phyloP scores from a whole-genome alignment of 2,329 filamentous ascomycete species.

The Aspergillus latus region DNA sequence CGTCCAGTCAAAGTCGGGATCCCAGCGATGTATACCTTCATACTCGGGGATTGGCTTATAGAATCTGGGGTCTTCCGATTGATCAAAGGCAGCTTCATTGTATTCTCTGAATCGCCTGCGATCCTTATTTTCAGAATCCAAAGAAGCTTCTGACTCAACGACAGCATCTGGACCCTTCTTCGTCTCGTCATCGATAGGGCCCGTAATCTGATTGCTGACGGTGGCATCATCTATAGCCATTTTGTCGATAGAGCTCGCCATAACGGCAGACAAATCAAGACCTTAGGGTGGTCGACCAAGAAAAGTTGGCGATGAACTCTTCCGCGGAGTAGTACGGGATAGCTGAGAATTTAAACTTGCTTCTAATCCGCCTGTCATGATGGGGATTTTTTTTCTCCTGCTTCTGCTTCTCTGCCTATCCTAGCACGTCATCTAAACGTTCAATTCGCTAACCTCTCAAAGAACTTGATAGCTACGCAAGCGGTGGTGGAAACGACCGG shows the following conservation, averaged over 20 bases:
- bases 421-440: conserved; percentile 21
- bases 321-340: background rate
- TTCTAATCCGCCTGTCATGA: background rate
- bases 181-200: conserved; percentile 12
- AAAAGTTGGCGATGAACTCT: background rate
- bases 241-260: conserved; percentile 11
- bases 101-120: conserved; percentile 9
- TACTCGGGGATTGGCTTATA: conserved; percentile 45
- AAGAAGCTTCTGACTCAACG: conserved; percentile 18
- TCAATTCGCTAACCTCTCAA: conserved; percentile 2
- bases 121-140: conserved; percentile 10
- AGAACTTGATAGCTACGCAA: background rate
- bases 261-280: conserved; percentile 2
- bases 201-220: conserved; percentile 5
- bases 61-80: conserved; percentile 35
- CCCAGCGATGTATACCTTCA: conserved; percentile 51
- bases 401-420: background rate
- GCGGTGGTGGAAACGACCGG: background rate
- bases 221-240: conserved; percentile 21
- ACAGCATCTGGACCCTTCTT: conserved; percentile 11
- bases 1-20: conserved; percentile 48
- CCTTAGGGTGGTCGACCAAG: background rate
- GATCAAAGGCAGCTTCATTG: conserved; percentile 35
- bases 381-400: background rate
- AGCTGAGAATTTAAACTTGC: conserved; percentile 7